Evolutionary conservation across 2,329 filamentous ascomycete genomes (phyloP).

Genomic region (Elsinoe perseae): DNA sequence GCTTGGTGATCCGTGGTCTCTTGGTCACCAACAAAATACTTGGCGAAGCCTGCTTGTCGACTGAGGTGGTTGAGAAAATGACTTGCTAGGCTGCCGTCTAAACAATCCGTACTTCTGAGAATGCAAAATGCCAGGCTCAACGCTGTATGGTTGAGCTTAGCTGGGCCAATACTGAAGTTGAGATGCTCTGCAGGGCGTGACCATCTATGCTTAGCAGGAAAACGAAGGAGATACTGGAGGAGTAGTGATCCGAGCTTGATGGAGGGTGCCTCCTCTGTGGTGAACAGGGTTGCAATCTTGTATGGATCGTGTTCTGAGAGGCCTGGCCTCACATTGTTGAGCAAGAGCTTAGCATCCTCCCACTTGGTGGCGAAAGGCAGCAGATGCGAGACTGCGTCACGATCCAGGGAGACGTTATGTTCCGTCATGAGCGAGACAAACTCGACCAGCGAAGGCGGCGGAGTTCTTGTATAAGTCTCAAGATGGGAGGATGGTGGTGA

Average conservation of each 20-base stretch:
- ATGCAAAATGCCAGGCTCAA: background rate
- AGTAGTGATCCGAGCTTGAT: constrained; percentile 26
- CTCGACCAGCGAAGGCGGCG: constrained; percentile 51
- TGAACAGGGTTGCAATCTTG: background rate
- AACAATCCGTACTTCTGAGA: background rate
- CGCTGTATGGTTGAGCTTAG: background rate
- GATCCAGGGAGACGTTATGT: constrained; percentile 43
- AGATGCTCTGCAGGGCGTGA: background rate
- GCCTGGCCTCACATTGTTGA: constrained; percentile 43
- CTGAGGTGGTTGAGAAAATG: background rate
- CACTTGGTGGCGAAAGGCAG: constrained; percentile 3
- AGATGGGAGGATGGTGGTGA: constrained; percentile 53
- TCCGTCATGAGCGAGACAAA: constrained; percentile 54
- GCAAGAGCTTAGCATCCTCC: constrained; percentile 45
- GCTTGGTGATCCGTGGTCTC: background rate
- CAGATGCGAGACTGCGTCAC: constrained; percentile 27
- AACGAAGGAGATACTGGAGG: constrained; percentile 47
- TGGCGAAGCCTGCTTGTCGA: background rate
- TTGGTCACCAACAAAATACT: background rate
- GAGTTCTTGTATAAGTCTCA: constrained; percentile 56
- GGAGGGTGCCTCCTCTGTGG: constrained; percentile 17
- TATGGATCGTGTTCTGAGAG: constrained; percentile 32
- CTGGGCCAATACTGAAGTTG: background rate
- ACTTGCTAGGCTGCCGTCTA: background rate
- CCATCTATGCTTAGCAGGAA: background rate